Evolutionary conservation across 768 basidiomycete species (phyloP), one percentile per base, ranked within the genome.

Genomic region (Pluteus cervinus): DNA sequence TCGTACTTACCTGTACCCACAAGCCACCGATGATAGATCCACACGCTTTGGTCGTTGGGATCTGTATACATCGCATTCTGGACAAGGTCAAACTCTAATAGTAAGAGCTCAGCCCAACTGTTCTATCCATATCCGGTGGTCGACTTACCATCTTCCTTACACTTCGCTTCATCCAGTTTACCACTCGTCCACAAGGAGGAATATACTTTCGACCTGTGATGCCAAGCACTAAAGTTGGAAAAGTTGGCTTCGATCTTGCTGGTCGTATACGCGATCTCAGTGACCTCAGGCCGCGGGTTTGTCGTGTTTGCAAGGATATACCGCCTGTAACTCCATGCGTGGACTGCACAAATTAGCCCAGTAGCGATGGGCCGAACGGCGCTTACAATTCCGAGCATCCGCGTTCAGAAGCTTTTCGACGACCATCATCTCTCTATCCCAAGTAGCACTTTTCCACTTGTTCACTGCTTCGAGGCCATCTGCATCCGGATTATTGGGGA

Each of bases 11-110:
- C 83, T 44, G 74, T 59, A 6, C 89, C 90, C 36, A 97, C 75
- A 2, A 99, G 70, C 92, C 94, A 98, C n/a, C 92, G 78, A 52
- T 98, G 96, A 57, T 98, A 99, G 40, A 99, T 78, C 96, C 96
- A 99, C 1, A 88, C 90, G 43, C 89, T 91, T 57, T 98, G 94
- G 57, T 98, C 94, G 30, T 80, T 78, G 3, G 96, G 96, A 52
- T 97, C 93, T 0, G 93, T 96, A 61, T 92, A 99, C 65, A 98
- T 76, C 1, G 94, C 96, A 52, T 94, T 91, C 49, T 80, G 75
- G 10, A 97, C 81, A 6, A 98, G 69, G 26, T 92, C 89, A 53
- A 94, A 91, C 54, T 99, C 96, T 99, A 53, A 6, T 4, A 0
- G 18, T 23, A 25, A 35, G 14, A 14, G 22, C 8, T 23, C 12